phyloP scores from a whole-genome alignment of 805 yeast genomes.

The Myxozyma lipomycoides region DNA sequence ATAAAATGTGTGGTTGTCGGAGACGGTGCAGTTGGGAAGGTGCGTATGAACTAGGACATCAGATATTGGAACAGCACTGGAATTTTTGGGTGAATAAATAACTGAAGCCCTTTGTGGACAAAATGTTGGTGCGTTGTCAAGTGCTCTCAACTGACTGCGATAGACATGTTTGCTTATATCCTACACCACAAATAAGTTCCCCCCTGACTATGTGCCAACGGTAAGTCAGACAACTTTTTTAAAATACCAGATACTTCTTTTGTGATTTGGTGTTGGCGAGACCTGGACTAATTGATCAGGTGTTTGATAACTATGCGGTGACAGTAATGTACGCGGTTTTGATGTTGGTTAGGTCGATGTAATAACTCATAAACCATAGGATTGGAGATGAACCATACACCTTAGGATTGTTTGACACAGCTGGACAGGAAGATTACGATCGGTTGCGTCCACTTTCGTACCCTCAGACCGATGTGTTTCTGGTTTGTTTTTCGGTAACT shows the following conservation, averaged over 20 bases:
- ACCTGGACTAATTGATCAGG: constrained; percentile 1
- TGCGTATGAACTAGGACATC: constrained; percentile 32
- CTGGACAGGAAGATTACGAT: constrained; percentile 99
- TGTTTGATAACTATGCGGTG: constrained; percentile 60
- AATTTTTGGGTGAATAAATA: no score
- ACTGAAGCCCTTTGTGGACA: no score
- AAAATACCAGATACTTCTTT: not conserved
- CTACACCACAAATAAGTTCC: constrained; percentile 94
- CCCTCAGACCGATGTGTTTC: constrained; percentile 94
- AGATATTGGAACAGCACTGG: no score
- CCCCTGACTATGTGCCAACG: constrained; percentile 98
- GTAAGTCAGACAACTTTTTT: constrained; percentile 71
- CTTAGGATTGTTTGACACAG: constrained; percentile 95
- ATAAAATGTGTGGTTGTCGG: constrained; percentile 96
- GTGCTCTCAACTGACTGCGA: not conserved
- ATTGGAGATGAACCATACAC: constrained; percentile 98
- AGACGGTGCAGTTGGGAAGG: constrained; percentile 98
- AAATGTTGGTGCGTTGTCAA: no score
- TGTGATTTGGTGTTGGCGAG: not conserved
- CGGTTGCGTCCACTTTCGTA: constrained; percentile 93
- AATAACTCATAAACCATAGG: constrained; percentile 29
- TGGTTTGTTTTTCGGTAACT: constrained; percentile 93
- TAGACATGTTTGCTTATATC: constrained; percentile 89
- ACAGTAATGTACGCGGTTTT: constrained; percentile 61
- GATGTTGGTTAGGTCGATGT: not conserved